Base-by-base conservation (phyloP, 352 stramenopile genomes). In the Globisporangium ultimum region DNA sequence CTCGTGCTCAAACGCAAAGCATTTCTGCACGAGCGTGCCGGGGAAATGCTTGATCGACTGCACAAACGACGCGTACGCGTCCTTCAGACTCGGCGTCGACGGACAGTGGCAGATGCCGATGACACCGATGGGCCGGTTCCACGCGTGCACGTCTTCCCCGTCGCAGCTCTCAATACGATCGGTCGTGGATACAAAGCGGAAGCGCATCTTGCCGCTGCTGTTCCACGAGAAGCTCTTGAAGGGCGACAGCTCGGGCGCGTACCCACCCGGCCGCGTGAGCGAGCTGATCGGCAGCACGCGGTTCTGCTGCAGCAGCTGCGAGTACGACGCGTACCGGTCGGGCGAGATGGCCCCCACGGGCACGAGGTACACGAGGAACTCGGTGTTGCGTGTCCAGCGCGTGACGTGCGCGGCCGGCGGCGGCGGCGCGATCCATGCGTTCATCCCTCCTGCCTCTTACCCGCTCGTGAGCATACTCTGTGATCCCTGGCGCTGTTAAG, bases 321-420 rank as follows among this genome's bases (percentile, higher is more conserved):
- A 62, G 63, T 91, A 91, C 34, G 60, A 59, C 15, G 74, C 68
- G 64, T 87, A 91, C 28, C 83, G 62, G 51, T 89, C 72, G 13
- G 58, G 18, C 3, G 85, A 73, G 55, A 91, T 88, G 52, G 66
- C 71, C 9, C 85, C 85, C 46, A 93, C 81, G 11, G 85, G 85
- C 45, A 88, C 80, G 42, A 92, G 66, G 63, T 95, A 95, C 57
- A 95, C 80, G 59, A 95, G 82, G 53, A 93, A 78, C 72, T 93
- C 72, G 49, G 73, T 64, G 56, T 72, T 76, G 45, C 80, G 76
- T 66, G 70, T 84, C 83, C 83, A 92, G 18, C 71, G 76, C 47
- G 71, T 36, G 48, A 71, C 55, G 56, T 56, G 67, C 57, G 54
- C 42, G 40, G 63, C 8, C 56, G 63, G 17, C 56, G 70, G 57